Conservation (phyloP, 805 yeast species). For the Tetrapisispora taiwanensis region DNA sequence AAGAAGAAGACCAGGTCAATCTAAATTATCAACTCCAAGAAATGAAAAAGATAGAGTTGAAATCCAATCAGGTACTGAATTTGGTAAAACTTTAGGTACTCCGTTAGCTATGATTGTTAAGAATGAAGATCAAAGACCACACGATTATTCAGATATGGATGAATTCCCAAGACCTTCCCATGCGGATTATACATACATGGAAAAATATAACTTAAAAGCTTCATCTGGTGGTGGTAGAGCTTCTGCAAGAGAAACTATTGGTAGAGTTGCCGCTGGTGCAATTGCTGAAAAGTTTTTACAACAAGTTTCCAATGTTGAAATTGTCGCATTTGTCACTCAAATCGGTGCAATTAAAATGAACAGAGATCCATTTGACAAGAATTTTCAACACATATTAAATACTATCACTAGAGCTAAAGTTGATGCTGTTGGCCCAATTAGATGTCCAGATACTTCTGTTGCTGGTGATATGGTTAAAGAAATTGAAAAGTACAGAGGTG, state of each 20-base stretch:
- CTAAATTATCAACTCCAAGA: conserved; percentile 86
- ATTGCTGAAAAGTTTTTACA: conserved; percentile 85
- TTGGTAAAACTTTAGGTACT: conserved; percentile 83
- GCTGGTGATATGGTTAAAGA: conserved; percentile 75
- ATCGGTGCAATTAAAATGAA: conserved; percentile 76
- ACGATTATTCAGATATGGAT: conserved; percentile 92
- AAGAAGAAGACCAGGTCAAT: conserved; percentile 96
- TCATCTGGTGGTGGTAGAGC: conserved; percentile 97
- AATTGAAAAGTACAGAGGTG: conserved; percentile 77
- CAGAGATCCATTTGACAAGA: conserved; percentile 54
- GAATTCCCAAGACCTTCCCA: conserved; percentile 95
- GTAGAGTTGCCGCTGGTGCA: conserved; percentile 98
- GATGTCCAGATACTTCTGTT: conserved; percentile 76
- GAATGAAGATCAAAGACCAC: conserved; percentile 95
- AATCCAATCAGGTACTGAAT: conserved; percentile 91
- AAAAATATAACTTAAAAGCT: conserved; percentile 87
- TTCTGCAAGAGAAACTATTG: conserved; percentile 95
- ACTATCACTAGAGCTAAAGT: conserved; percentile 82
- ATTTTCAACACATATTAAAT: conserved; percentile 56
- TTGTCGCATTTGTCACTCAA: conserved; percentile 92
- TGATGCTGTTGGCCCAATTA: conserved; percentile 78
- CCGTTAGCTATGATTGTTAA: conserved; percentile 90
- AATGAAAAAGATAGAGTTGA: conserved; percentile 88
- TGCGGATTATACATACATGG: conserved; percentile 89
- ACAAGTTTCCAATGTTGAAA: conserved; percentile 74